phyloP scores from a whole-genome alignment of 345 rosid genomes.

The Eucalyptus rudis region DNA sequence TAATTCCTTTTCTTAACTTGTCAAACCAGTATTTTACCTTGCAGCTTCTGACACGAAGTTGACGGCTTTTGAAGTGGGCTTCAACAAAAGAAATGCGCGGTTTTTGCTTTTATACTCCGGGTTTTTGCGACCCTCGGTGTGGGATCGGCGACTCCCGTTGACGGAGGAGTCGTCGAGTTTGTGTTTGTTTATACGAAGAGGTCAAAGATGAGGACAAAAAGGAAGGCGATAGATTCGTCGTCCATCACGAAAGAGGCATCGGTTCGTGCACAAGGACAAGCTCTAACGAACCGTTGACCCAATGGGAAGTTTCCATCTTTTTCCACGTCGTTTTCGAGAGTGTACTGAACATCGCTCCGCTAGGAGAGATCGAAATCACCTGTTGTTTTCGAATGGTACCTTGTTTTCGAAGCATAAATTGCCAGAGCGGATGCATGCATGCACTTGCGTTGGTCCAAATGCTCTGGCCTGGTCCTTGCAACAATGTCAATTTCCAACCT shows the following conservation, averaged over 20 bases:
- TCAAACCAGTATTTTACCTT: too few species aligned
- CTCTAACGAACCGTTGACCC: neutral
- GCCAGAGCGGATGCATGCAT: neutral
- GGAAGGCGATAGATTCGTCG: neutral
- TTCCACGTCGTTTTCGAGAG: neutral
- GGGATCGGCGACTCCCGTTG: too few species aligned
- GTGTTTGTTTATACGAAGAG: too few species aligned
- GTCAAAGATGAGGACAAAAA: too few species aligned
- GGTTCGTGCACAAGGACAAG: neutral
- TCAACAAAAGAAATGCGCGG: neutral
- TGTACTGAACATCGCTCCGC: neutral
- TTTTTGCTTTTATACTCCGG: neutral
- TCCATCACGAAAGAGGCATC: neutral
- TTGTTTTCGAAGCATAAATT: neutral
- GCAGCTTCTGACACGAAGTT: neutral
- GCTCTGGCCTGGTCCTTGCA: neutral
- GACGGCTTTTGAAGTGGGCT: neutral
- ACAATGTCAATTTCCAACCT: neutral
- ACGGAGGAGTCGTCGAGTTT: too few species aligned
- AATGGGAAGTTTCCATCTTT: neutral
- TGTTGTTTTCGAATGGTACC: neutral
- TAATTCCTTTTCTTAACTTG: too few species aligned
- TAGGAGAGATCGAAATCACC: neutral
- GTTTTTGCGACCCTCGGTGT: neutral
- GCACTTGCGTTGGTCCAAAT: neutral